Evolutionary conservation across 495 filamentous ascomycete genomes (phyloP), one percentile per base, ranked within the genome.

Genomic region (Penicillium daleae): DNA sequence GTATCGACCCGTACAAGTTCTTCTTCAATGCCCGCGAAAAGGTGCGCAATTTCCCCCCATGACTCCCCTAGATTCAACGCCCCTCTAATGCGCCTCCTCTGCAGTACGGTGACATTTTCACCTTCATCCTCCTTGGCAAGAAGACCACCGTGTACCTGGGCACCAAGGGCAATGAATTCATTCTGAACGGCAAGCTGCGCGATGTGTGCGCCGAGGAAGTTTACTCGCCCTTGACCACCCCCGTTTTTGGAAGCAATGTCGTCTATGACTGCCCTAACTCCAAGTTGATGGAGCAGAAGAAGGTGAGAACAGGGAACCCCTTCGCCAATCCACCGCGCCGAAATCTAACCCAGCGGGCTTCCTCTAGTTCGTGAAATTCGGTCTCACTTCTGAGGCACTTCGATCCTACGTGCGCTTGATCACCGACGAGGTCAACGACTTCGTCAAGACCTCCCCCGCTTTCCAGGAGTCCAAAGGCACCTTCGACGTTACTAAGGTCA

Each of bases 251-350:
- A 27, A 81, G 78, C 57, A 76, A 87, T 74, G 86, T 89, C 15
- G 85, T 88, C 24, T 89, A 88, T 62, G 86, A 88, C 66, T 88
- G 85, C 70, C 84, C 86, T 5, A 87, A 87, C 69, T 74, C 85
- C 13, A 87, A 87, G 70, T 76, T 89, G 50, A 87, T 89, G 86
- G 86, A 89, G 69, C 86, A 89, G 74, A 89, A 89, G 73, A 88
- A 87, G 78, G 85, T 85, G 64, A 59, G 59, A 42, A 19, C 29
- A 10, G 12, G 24, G 51, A 59, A 31, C 2, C 7, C 7, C 15
- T n/a, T 19, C 24, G 42, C 13, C 42, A 29, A 10, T 19, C 35
- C 46, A 26, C n/a, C 21, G 35, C 26, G 26, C 31, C 19, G 17
- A 15, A 9, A 21, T 53, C 67, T 71, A 24, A 70, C 50, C 6